Evolutionary conservation across 768 basidiomycete genomes (phyloP).

Genomic region (Leucosporidium yakuticum): DNA sequence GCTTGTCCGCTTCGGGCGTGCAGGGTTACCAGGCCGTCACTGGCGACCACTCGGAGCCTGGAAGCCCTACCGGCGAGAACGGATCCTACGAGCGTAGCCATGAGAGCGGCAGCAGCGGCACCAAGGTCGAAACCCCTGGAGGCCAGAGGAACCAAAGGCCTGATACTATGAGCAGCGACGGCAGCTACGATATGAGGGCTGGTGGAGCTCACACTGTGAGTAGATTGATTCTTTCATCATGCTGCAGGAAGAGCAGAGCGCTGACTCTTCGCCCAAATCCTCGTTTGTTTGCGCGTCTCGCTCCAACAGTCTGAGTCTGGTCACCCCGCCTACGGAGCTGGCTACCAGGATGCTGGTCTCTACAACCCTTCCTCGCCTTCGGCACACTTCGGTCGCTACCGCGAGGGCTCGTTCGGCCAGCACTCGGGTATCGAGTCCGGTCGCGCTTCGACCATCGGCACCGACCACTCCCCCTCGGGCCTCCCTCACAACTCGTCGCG

Average conservation of each 20-base stretch:
- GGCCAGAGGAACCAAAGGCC: slow-evolving; percentile 13
- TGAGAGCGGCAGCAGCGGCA: slow-evolving; percentile 31
- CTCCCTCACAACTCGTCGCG: slow-evolving; percentile 39
- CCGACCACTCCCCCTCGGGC: slow-evolving; percentile 36
- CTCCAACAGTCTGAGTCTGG: slow-evolving; percentile 30
- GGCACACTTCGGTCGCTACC: slow-evolving; percentile 29
- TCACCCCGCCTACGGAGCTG: slow-evolving; percentile 12
- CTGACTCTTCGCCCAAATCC: not conserved
- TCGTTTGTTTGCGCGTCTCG: not conserved
- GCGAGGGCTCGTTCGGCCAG: slow-evolving; percentile 32
- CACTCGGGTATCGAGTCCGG: slow-evolving; percentile 33
- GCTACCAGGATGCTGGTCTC: slow-evolving; percentile 6
- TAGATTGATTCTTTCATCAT: not conserved
- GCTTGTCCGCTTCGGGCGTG: slow-evolving; percentile 31
- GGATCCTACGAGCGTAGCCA: slow-evolving; percentile 35
- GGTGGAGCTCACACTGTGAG: not conserved
- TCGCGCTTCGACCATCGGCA: slow-evolving; percentile 40
- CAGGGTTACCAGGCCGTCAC: slow-evolving; percentile 30
- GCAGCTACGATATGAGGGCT: slow-evolving; percentile 19
- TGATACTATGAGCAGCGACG: slow-evolving; percentile 35
- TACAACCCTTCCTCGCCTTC: slow-evolving; percentile 28
- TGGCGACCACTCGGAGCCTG: slow-evolving; percentile 29
- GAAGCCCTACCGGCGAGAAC: slow-evolving; percentile 19
- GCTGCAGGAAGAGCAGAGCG: not conserved
- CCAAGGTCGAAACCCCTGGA: slow-evolving; percentile 24